Percentiles rank a stretch among this genome's conserved stretches.
These are phyloP conservation scores for Sphagnurus paluster DNA, from an alignment of 1,284 basidiomycete species.

Conservation along the genomic window DNA sequence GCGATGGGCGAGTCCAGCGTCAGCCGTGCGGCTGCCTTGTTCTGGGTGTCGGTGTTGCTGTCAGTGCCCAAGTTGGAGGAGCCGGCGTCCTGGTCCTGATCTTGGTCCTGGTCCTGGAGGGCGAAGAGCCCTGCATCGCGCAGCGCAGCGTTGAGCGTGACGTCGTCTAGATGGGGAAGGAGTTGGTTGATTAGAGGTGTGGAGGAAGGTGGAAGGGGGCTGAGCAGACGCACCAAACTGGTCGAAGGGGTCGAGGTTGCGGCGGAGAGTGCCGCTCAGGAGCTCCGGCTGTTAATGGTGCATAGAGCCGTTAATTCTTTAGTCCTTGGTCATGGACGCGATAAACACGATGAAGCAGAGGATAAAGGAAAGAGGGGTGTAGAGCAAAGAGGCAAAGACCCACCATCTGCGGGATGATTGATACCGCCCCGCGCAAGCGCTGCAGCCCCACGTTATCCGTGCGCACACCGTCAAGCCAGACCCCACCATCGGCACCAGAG, in stretches of 20 bases:
- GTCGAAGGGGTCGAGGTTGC: conserved; percentile 70
- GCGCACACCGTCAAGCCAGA: conserved; percentile 49
- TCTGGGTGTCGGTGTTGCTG: too few relatives aligned
- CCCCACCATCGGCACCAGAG: too few relatives aligned
- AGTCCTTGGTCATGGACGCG: too few relatives aligned
- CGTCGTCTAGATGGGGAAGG: conserved; percentile 47
- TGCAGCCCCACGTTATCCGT: conserved; percentile 60
- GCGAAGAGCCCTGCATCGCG: conserved; percentile 53
- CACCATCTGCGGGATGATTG: conserved; percentile 58
- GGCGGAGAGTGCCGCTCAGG: conserved; percentile 54
- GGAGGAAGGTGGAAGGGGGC: background rate
- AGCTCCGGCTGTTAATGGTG: conserved; percentile 61
- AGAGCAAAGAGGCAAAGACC: conserved; percentile 12
- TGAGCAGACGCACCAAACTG: conserved; percentile 37
- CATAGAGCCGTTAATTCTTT: too few relatives aligned
- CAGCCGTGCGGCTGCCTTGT: too few relatives aligned
- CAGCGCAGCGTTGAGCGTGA: conserved; percentile 52
- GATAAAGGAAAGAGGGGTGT: conserved; percentile 29
- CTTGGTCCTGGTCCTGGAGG: conserved; percentile 46
- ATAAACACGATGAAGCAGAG: too few relatives aligned
- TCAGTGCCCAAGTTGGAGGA: too few relatives aligned
- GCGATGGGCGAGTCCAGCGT: conserved; percentile 53
- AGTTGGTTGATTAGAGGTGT: too few relatives aligned
- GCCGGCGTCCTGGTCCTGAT: too few relatives aligned
- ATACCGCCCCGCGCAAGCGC: conserved; percentile 55